Evolutionary conservation across 805 yeast species (phyloP).

Genomic region (Candida rishiriensis): DNA sequence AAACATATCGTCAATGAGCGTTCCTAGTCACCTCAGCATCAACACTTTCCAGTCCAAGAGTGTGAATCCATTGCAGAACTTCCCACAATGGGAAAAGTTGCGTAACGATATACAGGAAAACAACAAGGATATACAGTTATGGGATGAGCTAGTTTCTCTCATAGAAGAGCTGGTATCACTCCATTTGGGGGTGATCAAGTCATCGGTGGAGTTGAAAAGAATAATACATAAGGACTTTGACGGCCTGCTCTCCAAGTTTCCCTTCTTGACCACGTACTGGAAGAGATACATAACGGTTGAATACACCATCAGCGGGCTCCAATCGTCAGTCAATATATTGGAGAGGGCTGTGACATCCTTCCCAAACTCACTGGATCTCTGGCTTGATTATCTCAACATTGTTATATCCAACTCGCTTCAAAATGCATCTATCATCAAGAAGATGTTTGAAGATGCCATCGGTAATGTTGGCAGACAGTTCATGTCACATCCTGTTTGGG

Average conservation of each 20-base stretch:
- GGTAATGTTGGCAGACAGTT: conserved; percentile 63
- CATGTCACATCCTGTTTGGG: conserved; percentile 81
- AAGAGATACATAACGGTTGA: conserved; percentile 51
- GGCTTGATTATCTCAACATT: conserved; percentile 63
- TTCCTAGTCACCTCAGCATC: too few relatives aligned
- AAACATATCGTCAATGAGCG: too few relatives aligned
- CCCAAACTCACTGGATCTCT: conserved; percentile 59
- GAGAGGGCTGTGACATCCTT: conserved; percentile 42
- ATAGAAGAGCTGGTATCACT: conserved; percentile 22
- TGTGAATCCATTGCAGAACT: conserved; percentile 8
- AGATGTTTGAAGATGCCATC: conserved; percentile 46
- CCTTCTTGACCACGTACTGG: conserved; percentile 61
- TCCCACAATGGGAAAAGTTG: conserved; percentile 27
- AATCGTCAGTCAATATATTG: conserved; percentile 43
- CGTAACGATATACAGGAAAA: conserved; percentile 19
- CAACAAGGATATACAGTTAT: conserved; percentile 17
- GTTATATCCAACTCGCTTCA: conserved; percentile 38
- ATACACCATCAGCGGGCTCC: conserved; percentile 52
- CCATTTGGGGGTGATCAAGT: conserved; percentile 13
- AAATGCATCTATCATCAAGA: conserved; percentile 29
- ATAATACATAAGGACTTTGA: conserved; percentile 30
- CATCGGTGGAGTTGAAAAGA: conserved; percentile 11
- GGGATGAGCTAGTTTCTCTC: conserved; percentile 22
- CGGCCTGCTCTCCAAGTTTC: conserved; percentile 48
- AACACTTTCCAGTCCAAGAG: too few relatives aligned